Evolutionary conservation across 306 rosid genomes (phyloP), one percentile per base, ranked within the genome.

Genomic region (Malus asiatica): DNA sequence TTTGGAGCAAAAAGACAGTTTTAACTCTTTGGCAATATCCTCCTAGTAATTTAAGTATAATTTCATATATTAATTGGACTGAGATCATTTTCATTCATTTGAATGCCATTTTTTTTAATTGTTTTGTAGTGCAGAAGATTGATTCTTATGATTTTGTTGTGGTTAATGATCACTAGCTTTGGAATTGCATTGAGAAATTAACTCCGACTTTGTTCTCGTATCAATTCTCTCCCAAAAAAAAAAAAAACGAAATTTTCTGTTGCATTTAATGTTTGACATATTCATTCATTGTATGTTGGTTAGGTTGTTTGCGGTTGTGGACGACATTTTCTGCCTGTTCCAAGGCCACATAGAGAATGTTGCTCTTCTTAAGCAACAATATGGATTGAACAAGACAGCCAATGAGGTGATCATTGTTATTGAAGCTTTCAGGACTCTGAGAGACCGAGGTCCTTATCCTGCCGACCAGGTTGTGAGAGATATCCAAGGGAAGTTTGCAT

Each of bases 391-490:
- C 69, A 96, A 92, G 84, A 77, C 99, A 0, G 97, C 92, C 25
- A 95, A 88, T 78, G 99, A 92, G 82, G 97, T 79, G 69, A 87
- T 86, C 79, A 95, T 95, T 61, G 83, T 92, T 55, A 89, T 92
- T 35, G 99, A 96, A 83, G 99, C 98, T 23, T 96, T 89, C 86
- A 86, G 97, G 72, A 92, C 97, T 70, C 86, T 96, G 64, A 84
- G 99, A 81, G 99, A 96, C 52, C 97, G 99, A 15, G 99, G 99
- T 71, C 99, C 99, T 44, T 96, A 90, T 68, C 95, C 99, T 76
- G 90, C 91, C 35, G 89, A 92, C 77, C 98, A 96, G 83, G 99
- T 96, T 75, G 97, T 92, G 83, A 92, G 96, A 89, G 99, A 92
- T 76, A 88, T 95, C 86, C 89, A 90, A 20, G 98, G 99, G 77